These are phyloP conservation scores for Xylaria sp. DNA, from an alignment of 2,329 filamentous ascomycete genomes.

Conservation along the genomic window DNA sequence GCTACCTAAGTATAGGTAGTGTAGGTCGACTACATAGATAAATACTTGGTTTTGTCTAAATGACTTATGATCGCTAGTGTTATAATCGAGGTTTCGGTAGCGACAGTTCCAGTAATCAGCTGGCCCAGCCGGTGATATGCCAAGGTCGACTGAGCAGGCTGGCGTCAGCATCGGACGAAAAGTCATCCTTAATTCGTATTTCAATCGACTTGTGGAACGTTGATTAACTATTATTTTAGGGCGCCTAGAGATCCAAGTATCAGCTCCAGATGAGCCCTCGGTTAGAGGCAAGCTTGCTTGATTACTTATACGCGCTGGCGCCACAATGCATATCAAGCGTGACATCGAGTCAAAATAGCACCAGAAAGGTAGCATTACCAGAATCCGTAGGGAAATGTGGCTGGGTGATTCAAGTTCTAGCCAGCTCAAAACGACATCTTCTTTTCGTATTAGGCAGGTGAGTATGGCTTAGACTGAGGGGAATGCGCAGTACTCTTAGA, in stretches of 20 bases:
- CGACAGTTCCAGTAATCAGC: background rate
- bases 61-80: background rate
- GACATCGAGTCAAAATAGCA: slow-evolving; percentile 2
- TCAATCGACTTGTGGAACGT: slow-evolving; percentile 1
- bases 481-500: background rate
- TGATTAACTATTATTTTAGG: background rate
- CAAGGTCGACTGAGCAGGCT: background rate
- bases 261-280: background rate
- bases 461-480: background rate
- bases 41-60: background rate
- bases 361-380: background rate
- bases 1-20: background rate
- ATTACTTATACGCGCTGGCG: background rate
- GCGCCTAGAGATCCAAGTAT: background rate
- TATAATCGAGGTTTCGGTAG: background rate
- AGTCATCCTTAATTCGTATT: slow-evolving; percentile 13
- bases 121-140: background rate
- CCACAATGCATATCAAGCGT: background rate
- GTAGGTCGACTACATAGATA: background rate
- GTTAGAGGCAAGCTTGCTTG: background rate
- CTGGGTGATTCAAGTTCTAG: background rate
- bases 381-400: background rate
- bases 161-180: slow-evolving; percentile 23
- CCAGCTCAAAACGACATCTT: slow-evolving; percentile 4
- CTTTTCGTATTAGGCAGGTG: slow-evolving; percentile 34